phyloP scores from a whole-genome alignment of 441 rosid species.

The Erodium chrysanthum region DNA sequence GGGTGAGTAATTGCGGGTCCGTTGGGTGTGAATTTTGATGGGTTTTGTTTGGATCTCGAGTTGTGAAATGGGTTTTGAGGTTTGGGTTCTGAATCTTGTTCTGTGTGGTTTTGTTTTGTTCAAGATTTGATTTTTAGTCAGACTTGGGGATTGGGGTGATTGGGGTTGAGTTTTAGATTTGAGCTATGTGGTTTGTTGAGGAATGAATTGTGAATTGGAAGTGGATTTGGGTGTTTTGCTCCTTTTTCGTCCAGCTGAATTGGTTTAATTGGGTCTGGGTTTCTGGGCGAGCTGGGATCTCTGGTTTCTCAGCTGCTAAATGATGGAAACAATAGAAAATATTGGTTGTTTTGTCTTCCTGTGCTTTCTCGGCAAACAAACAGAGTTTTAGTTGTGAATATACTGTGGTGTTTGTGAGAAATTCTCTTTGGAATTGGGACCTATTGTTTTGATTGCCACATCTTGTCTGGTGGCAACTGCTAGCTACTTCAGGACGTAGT shows the following conservation, averaged over 20 bases:
- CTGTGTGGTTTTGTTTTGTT: slow-evolving; percentile 6
- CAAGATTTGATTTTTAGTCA: not conserved
- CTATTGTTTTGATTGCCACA: not conserved
- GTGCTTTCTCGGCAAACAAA: slow-evolving; percentile 4
- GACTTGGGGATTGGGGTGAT: not conserved
- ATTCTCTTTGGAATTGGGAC: not conserved
- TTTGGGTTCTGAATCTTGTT: slow-evolving; percentile 13
- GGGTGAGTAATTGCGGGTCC: slow-evolving; percentile 38
- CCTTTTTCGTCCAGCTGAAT: not conserved
- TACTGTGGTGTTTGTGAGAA: not conserved
- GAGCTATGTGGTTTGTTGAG: not conserved
- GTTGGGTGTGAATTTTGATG: slow-evolving; percentile 1
- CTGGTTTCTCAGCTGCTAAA: slow-evolving; percentile 3
- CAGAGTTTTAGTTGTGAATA: not conserved
- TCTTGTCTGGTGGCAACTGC: too few species aligned
- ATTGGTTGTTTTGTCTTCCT: not conserved
- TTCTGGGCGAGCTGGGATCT: not conserved
- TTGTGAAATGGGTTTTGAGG: slow-evolving; percentile 2
- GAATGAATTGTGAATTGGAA: not conserved
- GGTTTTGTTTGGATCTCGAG: slow-evolving; percentile 23
- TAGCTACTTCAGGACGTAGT: too few species aligned
- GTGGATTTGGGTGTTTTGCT: not conserved
- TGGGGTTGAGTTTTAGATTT: not conserved
- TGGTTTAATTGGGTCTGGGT: not conserved
- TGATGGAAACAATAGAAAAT: not conserved